Conservation (phyloP, 1,284 basidiomycete genomes). For the Trichosporon inkin region DNA sequence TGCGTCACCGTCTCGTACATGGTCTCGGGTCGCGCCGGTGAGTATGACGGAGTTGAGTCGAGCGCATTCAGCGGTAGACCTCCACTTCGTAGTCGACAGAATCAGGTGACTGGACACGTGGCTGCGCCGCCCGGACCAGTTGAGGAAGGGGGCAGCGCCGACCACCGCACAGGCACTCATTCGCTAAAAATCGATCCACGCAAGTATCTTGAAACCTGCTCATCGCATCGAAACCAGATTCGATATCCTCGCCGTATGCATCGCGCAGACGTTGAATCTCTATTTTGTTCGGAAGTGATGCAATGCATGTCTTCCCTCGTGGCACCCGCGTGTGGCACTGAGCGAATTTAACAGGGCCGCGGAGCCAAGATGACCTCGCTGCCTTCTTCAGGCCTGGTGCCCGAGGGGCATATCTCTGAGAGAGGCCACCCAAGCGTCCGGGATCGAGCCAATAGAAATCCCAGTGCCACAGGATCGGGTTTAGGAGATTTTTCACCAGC, state of each 20-base stretch:
- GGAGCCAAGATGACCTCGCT: neutral
- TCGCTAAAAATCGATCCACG: neutral
- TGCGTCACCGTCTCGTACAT: conserved; percentile 38
- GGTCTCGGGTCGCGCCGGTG: neutral
- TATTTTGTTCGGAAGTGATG: neutral
- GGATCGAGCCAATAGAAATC: neutral
- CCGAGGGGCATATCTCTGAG: neutral
- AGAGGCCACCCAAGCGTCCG: neutral
- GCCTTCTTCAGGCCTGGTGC: neutral
- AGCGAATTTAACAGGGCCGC: neutral
- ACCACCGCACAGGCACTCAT: too few species aligned
- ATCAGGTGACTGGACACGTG: neutral
- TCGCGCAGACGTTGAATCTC: neutral
- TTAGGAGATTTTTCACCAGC: conserved; percentile 2
- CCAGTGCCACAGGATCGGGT: conserved; percentile 6
- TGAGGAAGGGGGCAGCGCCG: neutral
- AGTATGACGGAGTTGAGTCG: conserved; percentile 4
- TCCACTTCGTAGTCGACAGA: neutral
- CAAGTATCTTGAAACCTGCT: too few species aligned
- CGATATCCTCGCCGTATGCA: neutral
- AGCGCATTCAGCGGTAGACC: neutral
- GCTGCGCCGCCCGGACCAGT: neutral
- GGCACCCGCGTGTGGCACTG: conserved; percentile 3
- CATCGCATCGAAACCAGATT: too few species aligned
- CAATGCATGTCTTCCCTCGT: neutral